phyloP scores from a whole-genome alignment of 1,284 basidiomycete species.

The Heterobasidion irregulare region DNA sequence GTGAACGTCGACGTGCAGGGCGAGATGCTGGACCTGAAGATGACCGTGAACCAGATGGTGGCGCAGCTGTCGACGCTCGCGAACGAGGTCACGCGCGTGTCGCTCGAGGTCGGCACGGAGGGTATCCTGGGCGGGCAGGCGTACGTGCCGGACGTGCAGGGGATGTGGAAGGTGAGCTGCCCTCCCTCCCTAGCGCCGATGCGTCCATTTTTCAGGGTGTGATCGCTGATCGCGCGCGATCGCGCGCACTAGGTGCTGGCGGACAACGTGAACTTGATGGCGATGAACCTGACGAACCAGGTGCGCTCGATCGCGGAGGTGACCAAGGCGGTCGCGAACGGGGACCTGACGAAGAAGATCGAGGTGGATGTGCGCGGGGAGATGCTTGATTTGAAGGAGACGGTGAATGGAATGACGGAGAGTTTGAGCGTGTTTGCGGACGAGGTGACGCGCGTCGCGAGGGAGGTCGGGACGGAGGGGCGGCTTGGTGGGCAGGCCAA shows the following conservation, averaged over 20 bases:
- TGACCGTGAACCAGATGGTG: conserved; percentile 91
- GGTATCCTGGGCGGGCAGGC: conserved; percentile 96
- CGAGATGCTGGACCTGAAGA: conserved; percentile 93
- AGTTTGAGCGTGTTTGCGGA: conserved; percentile 83
- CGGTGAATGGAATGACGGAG: conserved; percentile 90
- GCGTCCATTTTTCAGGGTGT: too few species aligned
- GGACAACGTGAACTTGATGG: conserved; percentile 83
- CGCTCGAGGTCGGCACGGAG: conserved; percentile 90
- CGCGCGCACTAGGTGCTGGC: conserved; percentile 44
- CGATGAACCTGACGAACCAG: conserved; percentile 89
- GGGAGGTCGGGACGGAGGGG: conserved; percentile 91
- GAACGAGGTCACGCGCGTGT: conserved; percentile 81
- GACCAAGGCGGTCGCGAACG: conserved; percentile 84
- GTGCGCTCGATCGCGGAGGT: conserved; percentile 84
- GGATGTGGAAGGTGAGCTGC: conserved; percentile 77
- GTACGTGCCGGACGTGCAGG: conserved; percentile 79
- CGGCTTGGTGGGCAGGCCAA: conserved; percentile 80
- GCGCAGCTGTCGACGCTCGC: conserved; percentile 77
- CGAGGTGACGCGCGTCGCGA: conserved; percentile 81
- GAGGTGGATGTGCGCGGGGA: conserved; percentile 86
- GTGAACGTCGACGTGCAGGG: conserved; percentile 96
- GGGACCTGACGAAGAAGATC: conserved; percentile 88
- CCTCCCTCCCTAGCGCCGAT: neutral
- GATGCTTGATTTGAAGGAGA: conserved; percentile 82
- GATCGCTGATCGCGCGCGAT: too few species aligned